Evolutionary conservation across 1,139 yeast genomes (phyloP).

Genomic region (Kodamaea anthophila): DNA sequence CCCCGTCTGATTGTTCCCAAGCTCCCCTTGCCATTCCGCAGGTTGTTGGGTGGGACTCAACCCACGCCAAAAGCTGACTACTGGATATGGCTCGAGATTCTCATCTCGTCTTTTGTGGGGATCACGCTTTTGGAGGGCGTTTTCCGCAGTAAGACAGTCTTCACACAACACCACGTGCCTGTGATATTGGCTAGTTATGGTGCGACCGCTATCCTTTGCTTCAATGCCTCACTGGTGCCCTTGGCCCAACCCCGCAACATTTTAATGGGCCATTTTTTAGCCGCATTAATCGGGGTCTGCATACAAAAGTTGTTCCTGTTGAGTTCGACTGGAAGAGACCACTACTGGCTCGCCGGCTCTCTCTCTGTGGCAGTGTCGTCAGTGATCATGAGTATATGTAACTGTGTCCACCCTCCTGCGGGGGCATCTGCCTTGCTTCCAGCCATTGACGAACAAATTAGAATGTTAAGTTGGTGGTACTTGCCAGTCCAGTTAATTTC

Average conservation of each 20-base stretch:
- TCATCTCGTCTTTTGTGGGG: slow-evolving; percentile 47
- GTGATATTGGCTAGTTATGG: slow-evolving; percentile 59
- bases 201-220: slow-evolving; percentile 59
- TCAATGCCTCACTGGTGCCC: slow-evolving; percentile 52
- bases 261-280: slow-evolving; percentile 49
- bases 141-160: slow-evolving; percentile 41
- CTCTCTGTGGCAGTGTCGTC: slow-evolving; percentile 53
- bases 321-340: slow-evolving; percentile 30
- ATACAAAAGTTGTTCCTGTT: slow-evolving; percentile 49
- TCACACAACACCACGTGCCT: slow-evolving; percentile 42
- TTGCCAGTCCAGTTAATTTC: slow-evolving; percentile 52
- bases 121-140: slow-evolving; percentile 47
- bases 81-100: slow-evolving; percentile 42
- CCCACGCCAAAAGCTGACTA: slow-evolving; percentile 32
- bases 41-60: slow-evolving; percentile 30
- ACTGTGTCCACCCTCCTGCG: slow-evolving; percentile 68
- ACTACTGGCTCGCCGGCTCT: slow-evolving; percentile 59
- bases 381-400: slow-evolving; percentile 50
- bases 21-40: slow-evolving; percentile 23
- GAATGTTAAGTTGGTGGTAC: slow-evolving; percentile 63
- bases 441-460: slow-evolving; percentile 39
- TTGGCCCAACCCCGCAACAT: slow-evolving; percentile 64
- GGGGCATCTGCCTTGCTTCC: slow-evolving; percentile 70
- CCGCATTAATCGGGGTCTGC: slow-evolving; percentile 51
- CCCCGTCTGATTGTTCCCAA: slow-evolving; percentile 24